phyloP scores from a whole-genome alignment of 1,284 basidiomycete genomes.

The Blastosporella zonata region DNA sequence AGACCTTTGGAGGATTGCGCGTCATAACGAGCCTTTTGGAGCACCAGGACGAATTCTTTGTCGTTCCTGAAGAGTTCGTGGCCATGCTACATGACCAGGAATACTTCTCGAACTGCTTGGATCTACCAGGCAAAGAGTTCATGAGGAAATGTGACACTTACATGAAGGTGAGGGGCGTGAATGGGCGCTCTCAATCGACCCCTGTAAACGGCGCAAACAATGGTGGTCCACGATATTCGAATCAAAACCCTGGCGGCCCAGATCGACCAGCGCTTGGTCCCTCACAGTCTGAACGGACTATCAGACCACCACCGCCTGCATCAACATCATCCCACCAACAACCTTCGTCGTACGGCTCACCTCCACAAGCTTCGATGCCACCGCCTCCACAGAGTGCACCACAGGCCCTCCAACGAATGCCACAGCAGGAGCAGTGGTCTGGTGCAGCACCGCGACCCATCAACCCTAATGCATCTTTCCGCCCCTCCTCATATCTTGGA shows the following conservation, averaged over 20 bases:
- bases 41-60: conserved; percentile 92
- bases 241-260: conserved; percentile 29
- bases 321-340: conserved; percentile 27
- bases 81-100: conserved; percentile 83
- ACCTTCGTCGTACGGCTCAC: conserved; percentile 24
- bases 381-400: conserved; percentile 28
- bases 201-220: conserved; percentile 32
- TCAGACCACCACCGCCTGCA: conserved; percentile 27
- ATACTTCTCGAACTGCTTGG: conserved; percentile 79
- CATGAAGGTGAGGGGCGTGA: conserved; percentile 43
- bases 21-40: conserved; percentile 86
- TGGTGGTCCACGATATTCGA: conserved; percentile 31
- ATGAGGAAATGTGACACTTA: conserved; percentile 88
- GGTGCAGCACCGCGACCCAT: conserved; percentile 39
- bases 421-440: conserved; percentile 51
- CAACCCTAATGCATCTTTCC: conserved; percentile 39
- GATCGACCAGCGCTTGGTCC: conserved; percentile 36
- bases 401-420: conserved; percentile 37
- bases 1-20: conserved; percentile 88
- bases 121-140: conserved; percentile 86
- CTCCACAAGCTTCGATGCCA: conserved; percentile 29
- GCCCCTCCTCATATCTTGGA: conserved; percentile 57
- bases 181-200: conserved; percentile 36
- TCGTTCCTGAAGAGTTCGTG: conserved; percentile 83
- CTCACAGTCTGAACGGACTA: conserved; percentile 30